Conservation (phyloP, 1,284 basidiomycete species). For the Moniliophthora roreri region DNA sequence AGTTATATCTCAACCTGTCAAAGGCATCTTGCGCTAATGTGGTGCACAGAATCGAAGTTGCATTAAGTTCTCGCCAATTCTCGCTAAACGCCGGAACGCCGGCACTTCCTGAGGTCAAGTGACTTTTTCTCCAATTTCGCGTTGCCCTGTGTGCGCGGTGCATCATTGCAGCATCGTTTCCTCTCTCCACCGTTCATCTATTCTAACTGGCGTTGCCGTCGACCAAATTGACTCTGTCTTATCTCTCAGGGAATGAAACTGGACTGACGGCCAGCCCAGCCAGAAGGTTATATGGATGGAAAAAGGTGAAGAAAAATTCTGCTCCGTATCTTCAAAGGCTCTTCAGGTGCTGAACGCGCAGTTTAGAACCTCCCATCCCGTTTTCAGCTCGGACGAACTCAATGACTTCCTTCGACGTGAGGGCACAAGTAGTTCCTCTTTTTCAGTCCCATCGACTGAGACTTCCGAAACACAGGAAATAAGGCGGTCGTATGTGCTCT, state of each 20-base stretch:
- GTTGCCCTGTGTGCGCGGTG: background rate
- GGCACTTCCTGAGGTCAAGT: background rate
- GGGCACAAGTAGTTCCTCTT: slow-evolving; percentile 16
- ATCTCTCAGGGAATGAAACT: slow-evolving; percentile 61
- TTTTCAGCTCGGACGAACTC: slow-evolving; percentile 60
- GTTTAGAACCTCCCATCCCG: slow-evolving; percentile 55
- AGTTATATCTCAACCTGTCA: background rate
- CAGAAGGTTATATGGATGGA: slow-evolving; percentile 78
- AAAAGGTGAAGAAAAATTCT: slow-evolving; percentile 45
- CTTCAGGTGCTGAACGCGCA: slow-evolving; percentile 6
- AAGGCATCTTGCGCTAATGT: background rate
- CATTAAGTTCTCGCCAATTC: background rate
- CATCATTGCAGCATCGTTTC: slow-evolving; percentile 6
- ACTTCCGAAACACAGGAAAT: slow-evolving; percentile 48
- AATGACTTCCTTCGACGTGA: slow-evolving; percentile 70
- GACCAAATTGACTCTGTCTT: slow-evolving; percentile 22
- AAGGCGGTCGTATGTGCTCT: slow-evolving; percentile 82
- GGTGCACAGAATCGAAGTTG: background rate
- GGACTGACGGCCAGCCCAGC: slow-evolving; percentile 58
- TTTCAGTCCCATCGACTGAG: slow-evolving; percentile 12
- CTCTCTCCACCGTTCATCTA: slow-evolving; percentile 19
- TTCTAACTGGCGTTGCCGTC: slow-evolving; percentile 18
- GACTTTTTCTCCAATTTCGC: background rate
- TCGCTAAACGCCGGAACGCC: background rate
- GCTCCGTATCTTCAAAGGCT: background rate